Conservation (phyloP, 805 yeast genomes). For the Cyberlindnera maritima region DNA sequence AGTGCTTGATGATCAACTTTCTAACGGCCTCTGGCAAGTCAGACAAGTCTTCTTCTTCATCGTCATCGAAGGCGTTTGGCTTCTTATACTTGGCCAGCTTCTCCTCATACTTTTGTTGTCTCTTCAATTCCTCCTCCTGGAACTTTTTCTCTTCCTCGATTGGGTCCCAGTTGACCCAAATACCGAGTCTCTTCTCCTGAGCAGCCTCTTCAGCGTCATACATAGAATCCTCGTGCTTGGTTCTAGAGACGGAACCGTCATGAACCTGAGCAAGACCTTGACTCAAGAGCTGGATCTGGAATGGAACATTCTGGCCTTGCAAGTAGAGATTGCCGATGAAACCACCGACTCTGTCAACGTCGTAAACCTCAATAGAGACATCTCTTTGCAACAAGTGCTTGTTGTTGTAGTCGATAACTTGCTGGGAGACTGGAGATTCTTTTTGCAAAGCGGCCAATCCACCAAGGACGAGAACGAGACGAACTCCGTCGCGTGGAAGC, state of each 20-base stretch:
- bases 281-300: constrained; percentile 54
- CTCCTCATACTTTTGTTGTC: constrained; percentile 25
- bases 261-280: constrained; percentile 67
- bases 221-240: constrained; percentile 53
- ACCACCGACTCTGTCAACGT: constrained; percentile 74
- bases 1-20: constrained; percentile 22
- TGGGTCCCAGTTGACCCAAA: constrained; percentile 64
- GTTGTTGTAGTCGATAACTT: constrained; percentile 52
- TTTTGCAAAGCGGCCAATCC: constrained; percentile 53
- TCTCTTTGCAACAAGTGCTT: constrained; percentile 66
- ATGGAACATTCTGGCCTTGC: constrained; percentile 49
- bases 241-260: constrained; percentile 58
- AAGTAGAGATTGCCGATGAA: constrained; percentile 70
- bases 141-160: constrained; percentile 34
- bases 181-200: constrained; percentile 48
- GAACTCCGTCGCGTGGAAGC: constrained; percentile 69
- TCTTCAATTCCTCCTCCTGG: constrained; percentile 24
- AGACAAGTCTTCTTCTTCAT: constrained; percentile 27
- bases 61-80: constrained; percentile 26
- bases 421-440: constrained; percentile 39
- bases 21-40: constrained; percentile 29
- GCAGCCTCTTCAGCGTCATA: constrained; percentile 64
- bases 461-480: constrained; percentile 69
- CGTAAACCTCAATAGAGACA: constrained; percentile 65
- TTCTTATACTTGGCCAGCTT: constrained; percentile 22